phyloP scores from a whole-genome alignment of 805 yeast species.

The Yarrowia deformans region DNA sequence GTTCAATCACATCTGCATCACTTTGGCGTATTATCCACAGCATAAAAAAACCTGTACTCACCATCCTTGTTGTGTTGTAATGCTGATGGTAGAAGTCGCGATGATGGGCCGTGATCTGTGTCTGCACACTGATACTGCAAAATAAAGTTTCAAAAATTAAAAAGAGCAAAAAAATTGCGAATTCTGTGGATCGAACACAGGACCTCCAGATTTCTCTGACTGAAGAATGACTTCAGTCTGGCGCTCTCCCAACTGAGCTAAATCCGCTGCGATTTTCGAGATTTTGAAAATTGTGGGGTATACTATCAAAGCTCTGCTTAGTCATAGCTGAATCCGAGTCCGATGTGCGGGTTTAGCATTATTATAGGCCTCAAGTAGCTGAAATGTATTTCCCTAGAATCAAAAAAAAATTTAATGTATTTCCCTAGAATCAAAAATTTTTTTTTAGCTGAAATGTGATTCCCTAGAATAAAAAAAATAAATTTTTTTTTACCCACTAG shows the following conservation, averaged over 20 bases:
- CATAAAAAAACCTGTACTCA: not conserved
- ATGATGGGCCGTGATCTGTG: conserved; percentile 1
- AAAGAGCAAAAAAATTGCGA: conserved; percentile 45
- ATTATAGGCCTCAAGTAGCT: no score
- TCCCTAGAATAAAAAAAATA: no score
- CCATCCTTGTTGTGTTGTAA: conserved; percentile 9
- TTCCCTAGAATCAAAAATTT: no score
- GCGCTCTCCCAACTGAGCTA: conserved; percentile 54
- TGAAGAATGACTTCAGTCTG: conserved; percentile 48
- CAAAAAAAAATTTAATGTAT: no score
- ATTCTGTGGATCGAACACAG: conserved; percentile 79
- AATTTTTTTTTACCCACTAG: no score
- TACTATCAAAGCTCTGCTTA: not conserved
- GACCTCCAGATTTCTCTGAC: conserved; percentile 66
- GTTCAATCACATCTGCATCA: not conserved
- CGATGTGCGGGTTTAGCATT: no score
- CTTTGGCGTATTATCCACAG: no score
- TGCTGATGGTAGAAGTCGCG: conserved; percentile 2
- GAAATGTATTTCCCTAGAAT: no score
- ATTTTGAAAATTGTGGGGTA: not conserved
- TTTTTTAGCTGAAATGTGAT: no score
- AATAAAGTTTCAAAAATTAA: not conserved
- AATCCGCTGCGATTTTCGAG: conserved; percentile 40
- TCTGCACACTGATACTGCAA: not conserved
- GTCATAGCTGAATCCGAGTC: no score